Evolutionary conservation across 139 green algal genomes (phyloP), one percentile per base, ranked within the genome.

Genomic region (Auxenochlorella pyrenoidosa): DNA sequence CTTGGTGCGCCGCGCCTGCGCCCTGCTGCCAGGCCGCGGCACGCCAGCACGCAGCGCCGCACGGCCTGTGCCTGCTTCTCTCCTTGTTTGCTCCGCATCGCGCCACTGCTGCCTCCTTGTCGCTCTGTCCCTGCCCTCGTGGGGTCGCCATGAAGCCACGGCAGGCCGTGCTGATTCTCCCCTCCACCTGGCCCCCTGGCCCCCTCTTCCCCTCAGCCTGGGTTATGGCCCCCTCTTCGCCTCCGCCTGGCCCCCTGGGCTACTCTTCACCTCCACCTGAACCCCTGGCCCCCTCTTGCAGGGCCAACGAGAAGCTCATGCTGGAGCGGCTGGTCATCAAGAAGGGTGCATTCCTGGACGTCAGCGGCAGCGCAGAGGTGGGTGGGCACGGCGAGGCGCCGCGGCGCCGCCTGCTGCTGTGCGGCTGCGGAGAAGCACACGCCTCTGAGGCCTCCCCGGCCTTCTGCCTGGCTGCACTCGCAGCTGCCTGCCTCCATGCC

Each of bases 261-360:
- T n/a, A n/a, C n/a, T n/a, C n/a, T n/a, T 73, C 18, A 2, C 66
- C 5, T 15, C 66, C 60, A 30, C 60, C 60, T 28, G 60, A 3
- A 6, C 24, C 3, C 60, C 10, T 68, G n/a, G 60, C 8, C 60
- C 24, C 60, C 21, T 68, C 12, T 30, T 73, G 71, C 70, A 83
- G 84, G 58, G 84, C 98, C 32, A 93, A 93, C 30, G 88, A 86
- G 90, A 99, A 99, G 95, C 95, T 99, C 83, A 94, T 94, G 51
- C 93, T 99, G 78, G 96, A 99, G 91, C 89, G 94, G 32, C 75
- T 99, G 44, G 95, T 99, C 73, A 99, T 99, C 86, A 97, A 97
- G 89, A 98, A 98, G 94, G 98, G 98, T 47, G 94, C 96, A 16
- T 99, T 99, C 91, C 92, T 96, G 92, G 91, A 95, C 41, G 84